Conservation (phyloP, 208 protist genomes). For the Leishmania martiniquensis region DNA sequence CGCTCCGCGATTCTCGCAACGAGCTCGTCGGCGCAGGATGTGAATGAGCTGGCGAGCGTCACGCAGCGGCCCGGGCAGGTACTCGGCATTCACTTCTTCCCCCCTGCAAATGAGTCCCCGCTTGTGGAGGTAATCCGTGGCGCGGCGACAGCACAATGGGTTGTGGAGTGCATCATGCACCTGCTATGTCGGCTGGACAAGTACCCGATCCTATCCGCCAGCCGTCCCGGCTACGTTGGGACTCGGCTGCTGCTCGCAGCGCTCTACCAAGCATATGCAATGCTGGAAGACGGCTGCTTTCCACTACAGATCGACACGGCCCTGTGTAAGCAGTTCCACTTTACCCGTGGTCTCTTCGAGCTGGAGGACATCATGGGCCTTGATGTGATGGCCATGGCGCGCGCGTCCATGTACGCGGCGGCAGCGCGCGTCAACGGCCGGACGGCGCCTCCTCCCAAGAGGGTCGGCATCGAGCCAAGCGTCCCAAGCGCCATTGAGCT, state of each 20-base stretch:
- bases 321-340: constrained; percentile 62
- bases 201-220: constrained; percentile 68
- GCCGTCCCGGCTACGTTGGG: constrained; percentile 68
- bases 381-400: constrained; percentile 56
- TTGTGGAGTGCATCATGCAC: constrained; percentile 51
- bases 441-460: background rate
- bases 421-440: background rate
- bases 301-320: constrained; percentile 80
- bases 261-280: constrained; percentile 76
- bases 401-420: constrained; percentile 14
- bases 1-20: constrained; percentile 74
- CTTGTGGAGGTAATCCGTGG: constrained; percentile 80
- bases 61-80: constrained; percentile 61
- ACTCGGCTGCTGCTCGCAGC: constrained; percentile 75
- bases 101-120: constrained; percentile 78
- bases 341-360: constrained; percentile 78
- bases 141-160: constrained; percentile 41
- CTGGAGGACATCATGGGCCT: constrained; percentile 87
- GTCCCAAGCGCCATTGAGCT: constrained; percentile 18
- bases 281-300: constrained; percentile 87
- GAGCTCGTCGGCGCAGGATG: constrained; percentile 58
- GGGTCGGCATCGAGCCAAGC: constrained; percentile 16
- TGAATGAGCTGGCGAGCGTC: constrained; percentile 69
- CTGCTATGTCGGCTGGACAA: constrained; percentile 70
- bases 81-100: constrained; percentile 87